phyloP scores from a whole-genome alignment of 176 grass and related monocot species.

The Ananas comosus region DNA sequence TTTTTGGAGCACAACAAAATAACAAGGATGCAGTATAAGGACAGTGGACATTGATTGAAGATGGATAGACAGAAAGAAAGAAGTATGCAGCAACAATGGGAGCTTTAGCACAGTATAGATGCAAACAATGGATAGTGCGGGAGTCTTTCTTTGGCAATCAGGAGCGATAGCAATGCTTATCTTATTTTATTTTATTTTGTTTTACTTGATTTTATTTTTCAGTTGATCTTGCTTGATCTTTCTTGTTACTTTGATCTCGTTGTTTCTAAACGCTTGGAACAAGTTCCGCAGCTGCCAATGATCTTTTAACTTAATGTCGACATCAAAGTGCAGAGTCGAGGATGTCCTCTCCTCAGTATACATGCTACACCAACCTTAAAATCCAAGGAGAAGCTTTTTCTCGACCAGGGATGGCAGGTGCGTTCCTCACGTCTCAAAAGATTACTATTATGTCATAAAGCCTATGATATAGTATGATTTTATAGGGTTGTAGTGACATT shows the following conservation, averaged over 20 bases:
- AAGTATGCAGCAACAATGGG: too few species aligned
- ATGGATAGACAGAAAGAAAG: too few species aligned
- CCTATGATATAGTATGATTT: not conserved
- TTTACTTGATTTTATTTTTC: not conserved
- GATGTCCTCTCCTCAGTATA: slow-evolving; percentile 89
- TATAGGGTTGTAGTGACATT: slow-evolving; percentile 2
- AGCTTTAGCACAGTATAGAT: too few species aligned
- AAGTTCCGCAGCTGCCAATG: not conserved
- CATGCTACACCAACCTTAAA: slow-evolving; percentile 72
- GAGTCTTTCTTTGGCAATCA: not conserved
- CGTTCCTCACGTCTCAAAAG: not conserved
- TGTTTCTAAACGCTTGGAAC: not conserved
- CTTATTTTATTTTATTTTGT: not conserved
- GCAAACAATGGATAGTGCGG: too few species aligned
- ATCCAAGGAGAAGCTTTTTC: slow-evolving; percentile 82
- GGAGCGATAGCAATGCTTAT: not conserved
- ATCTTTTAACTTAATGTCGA: not conserved
- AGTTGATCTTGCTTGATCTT: not conserved
- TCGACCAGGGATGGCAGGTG: slow-evolving; percentile 83
- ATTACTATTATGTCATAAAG: not conserved
- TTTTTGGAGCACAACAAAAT: too few species aligned
- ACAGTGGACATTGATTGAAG: too few species aligned
- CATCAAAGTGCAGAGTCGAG: slow-evolving; percentile 65
- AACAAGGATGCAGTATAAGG: too few species aligned
- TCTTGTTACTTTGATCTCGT: not conserved